Evolutionary conservation across 2,329 filamentous ascomycete genomes (phyloP).

Genomic region (Claviceps purpurea): DNA sequence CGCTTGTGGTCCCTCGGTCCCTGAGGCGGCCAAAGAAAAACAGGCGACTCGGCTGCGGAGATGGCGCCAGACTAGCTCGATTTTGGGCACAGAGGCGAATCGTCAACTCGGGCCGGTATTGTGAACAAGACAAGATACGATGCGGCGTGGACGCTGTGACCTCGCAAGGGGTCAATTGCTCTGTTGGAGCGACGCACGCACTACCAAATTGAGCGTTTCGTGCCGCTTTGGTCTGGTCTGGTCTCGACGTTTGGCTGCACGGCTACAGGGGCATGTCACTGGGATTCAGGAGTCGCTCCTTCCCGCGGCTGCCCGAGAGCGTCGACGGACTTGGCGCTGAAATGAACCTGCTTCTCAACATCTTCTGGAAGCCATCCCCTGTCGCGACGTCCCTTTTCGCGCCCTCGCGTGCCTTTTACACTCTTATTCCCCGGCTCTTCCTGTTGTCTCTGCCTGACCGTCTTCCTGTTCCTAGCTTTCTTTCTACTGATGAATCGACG

Average conservation of each 20-base stretch:
- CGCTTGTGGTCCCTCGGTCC: too few species aligned
- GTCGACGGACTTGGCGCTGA: background rate
- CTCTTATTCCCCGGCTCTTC: background rate
- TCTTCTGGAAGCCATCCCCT: conserved; percentile 17
- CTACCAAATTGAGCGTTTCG: background rate
- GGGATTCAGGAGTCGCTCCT: background rate
- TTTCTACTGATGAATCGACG: background rate
- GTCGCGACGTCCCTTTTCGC: conserved; percentile 5
- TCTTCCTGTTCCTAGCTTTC: background rate
- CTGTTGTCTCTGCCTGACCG: background rate
- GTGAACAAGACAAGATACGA: background rate
- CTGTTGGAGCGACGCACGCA: background rate
- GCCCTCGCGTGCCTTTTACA: background rate
- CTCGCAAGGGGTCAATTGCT: background rate
- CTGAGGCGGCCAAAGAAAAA: background rate
- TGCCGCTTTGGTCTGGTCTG: background rate
- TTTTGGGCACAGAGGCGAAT: conserved; percentile 2
- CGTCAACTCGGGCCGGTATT: too few species aligned
- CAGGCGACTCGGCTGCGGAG: background rate
- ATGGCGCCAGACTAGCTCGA: background rate
- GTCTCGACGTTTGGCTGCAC: background rate
- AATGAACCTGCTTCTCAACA: conserved; percentile 13
- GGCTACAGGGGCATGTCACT: too few species aligned
- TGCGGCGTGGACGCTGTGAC: background rate
- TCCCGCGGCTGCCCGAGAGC: background rate